A percentile compares a stretch with the other conserved stretches of the same genome.
These are phyloP conservation scores for Clarireedia homoeocarpa DNA, from an alignment of 2,329 filamentous ascomycete species.

Conservation along the genomic window DNA sequence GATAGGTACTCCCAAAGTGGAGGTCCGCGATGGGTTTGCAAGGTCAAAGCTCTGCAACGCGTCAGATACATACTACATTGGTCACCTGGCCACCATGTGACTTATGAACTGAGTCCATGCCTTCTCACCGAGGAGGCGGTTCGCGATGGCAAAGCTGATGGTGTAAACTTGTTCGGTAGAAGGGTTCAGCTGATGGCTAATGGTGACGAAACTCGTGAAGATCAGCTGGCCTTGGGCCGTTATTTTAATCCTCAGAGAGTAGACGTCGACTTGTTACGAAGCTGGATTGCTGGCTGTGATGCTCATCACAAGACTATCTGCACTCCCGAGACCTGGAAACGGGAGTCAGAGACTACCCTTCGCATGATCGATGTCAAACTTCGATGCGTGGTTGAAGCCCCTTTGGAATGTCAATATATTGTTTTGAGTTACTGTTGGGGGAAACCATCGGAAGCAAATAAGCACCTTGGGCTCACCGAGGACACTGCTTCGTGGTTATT, in stretches of 20 bases:
- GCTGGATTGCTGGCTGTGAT: not conserved
- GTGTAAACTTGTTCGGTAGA: not conserved
- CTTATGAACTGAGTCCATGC: not conserved
- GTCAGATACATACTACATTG: not conserved
- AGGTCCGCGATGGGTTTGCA: not conserved
- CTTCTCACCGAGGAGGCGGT: not conserved
- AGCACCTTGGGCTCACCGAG: not conserved
- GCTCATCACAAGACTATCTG: not conserved
- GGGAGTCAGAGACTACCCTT: not conserved
- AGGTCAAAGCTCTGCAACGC: not conserved
- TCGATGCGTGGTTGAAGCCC: not conserved
- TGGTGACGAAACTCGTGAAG: not conserved
- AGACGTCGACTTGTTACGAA: not conserved
- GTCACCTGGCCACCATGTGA: not conserved
- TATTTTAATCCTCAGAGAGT: not conserved
- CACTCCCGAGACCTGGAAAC: not conserved
- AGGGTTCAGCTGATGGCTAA: not conserved
- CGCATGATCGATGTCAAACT: not conserved
- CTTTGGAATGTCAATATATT: not conserved
- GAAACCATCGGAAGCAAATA: not conserved
- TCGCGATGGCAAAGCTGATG: not conserved
- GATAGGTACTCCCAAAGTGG: not conserved
- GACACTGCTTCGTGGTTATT: not conserved
- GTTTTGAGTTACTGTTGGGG: slow-evolving; percentile 2
- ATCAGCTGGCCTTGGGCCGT: not conserved